Percentiles rank a stretch among this genome's conserved stretches.
Conservation (phyloP, 2,329 filamentous ascomycete species). For the Beauveria bassiana region DNA sequence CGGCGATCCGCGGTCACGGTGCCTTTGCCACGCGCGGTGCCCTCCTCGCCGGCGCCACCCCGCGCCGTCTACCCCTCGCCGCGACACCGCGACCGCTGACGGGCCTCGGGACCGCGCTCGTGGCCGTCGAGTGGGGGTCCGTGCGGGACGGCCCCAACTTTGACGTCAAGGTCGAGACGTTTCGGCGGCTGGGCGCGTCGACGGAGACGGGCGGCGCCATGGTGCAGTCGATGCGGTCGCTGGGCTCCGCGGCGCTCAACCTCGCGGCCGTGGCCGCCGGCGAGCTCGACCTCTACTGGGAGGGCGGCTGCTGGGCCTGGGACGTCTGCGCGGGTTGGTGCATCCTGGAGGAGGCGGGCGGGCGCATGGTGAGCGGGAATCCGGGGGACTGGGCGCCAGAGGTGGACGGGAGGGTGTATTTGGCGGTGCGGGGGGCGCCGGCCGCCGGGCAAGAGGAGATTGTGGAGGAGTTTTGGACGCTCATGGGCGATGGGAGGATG, state of each 20-base stretch:
- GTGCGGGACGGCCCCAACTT: conserved; percentile 64
- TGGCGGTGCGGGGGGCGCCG: conserved; percentile 54
- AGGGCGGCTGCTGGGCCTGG: conserved; percentile 79
- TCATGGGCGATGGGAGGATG: conserved; percentile 48
- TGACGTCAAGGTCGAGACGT: conserved; percentile 59
- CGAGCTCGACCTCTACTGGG: conserved; percentile 69
- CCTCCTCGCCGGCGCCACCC: conserved; percentile 19
- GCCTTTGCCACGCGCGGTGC: conserved; percentile 47
- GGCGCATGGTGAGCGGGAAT: conserved; percentile 64
- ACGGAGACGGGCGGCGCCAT: conserved; percentile 61
- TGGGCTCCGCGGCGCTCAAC: conserved; percentile 70
- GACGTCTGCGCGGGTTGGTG: conserved; percentile 79
- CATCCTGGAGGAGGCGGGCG: conserved; percentile 66
- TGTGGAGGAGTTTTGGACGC: conserved; percentile 56
- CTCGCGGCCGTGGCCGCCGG: conserved; percentile 65
- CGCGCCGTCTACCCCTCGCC: conserved; percentile 32
- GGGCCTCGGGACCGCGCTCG: conserved; percentile 54
- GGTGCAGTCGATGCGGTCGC: conserved; percentile 64
- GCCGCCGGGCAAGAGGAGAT: conserved; percentile 51
- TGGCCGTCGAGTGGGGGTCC: conserved; percentile 68
- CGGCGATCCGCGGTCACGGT: conserved; percentile 59
- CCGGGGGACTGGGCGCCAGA: conserved; percentile 61
- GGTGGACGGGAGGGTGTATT: conserved; percentile 52
- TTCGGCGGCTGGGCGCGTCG: conserved; percentile 49
- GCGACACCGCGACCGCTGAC: conserved; percentile 46